Base-by-base conservation (phyloP, 2,329 filamentous ascomycete species). In the Scytalidium sp. region DNA sequence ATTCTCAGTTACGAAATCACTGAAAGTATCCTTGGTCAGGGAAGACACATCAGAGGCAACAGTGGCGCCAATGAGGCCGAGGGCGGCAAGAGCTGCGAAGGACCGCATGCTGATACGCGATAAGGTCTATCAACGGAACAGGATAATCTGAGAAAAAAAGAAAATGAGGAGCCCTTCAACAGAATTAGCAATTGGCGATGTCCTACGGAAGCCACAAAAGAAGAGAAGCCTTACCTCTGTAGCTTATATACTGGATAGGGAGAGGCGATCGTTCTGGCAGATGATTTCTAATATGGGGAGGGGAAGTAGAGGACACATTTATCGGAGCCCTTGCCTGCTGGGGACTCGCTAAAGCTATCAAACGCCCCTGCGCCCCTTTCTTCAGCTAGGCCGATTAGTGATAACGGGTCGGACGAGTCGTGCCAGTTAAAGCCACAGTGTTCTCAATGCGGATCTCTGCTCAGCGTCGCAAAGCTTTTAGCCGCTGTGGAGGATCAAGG, bases 11-110 rank as follows among this genome's bases (percentile, higher is more conserved):
- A 99, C 76, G 72, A 97, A 99, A 54, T 85, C 81, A 60, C 88
- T 80, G 71, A 99, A 99, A 58, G 81, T 90, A 67, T 93, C 90
- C 71, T 86, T 85, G 72, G 88, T 95, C 58, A 99, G 79, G 60
- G 90, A 83, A 64, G 83, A 73, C 57, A 99, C 94, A 69, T 97
- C 91, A 43, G 81, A 76, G 61, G 81, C 85, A 58, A 78, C 70
- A 58, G 77, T 76, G 53, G 79, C 77, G 47, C 59, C 51, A 20
- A 56, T 53, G 47, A 64, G 56, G 56, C 61, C 60, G 6, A 64
- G 47, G 17, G 32, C n/a, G 47, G 64, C 64, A 43, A 67, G 47
- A 52, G 60, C 56, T 46, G 52, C 51, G 56, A 65, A 64, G 45
- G 56, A 58, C 44, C 60, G 60, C 65, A 67, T 67, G 15, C 56